phyloP scores from a whole-genome alignment of 2,329 filamentous ascomycete genomes.

The Tolypocladium cylindrosporum region DNA sequence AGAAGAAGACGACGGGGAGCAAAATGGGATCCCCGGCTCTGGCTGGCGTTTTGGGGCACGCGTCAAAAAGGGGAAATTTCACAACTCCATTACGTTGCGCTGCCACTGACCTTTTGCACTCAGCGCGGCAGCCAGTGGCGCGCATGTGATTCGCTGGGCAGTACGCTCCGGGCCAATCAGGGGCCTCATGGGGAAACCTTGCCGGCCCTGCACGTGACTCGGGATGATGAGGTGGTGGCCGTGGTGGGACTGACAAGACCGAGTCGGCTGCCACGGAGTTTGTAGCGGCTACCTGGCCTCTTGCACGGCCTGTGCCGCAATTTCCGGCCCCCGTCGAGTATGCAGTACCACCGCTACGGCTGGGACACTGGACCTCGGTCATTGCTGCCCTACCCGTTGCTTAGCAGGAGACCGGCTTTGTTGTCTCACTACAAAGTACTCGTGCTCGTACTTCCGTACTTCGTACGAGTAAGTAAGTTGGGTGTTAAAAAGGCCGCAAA shows the following conservation, averaged over 20 bases:
- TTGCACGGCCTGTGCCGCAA: not conserved
- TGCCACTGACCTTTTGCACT: slow-evolving; percentile 7
- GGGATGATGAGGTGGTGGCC: not conserved
- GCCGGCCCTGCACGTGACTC: slow-evolving; percentile 2
- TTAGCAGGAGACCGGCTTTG: too few species aligned
- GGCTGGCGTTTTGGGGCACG: slow-evolving; percentile 6
- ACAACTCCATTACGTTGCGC: not conserved
- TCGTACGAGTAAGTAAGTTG: too few species aligned
- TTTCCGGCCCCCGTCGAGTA: not conserved
- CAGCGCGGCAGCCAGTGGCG: not conserved
- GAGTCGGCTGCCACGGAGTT: not conserved
- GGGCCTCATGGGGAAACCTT: not conserved
- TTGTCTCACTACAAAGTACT: too few species aligned
- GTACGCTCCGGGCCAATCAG: slow-evolving; percentile 11
- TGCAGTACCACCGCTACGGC: not conserved
- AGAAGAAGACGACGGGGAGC: slow-evolving; percentile 5
- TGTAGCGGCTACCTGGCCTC: not conserved
- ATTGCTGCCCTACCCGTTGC: not conserved
- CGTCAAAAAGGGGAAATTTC: slow-evolving; percentile 28
- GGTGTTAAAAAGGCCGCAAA: too few species aligned
- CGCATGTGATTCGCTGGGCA: slow-evolving; percentile 23
- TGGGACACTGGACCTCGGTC: not conserved
- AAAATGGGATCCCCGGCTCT: not conserved
- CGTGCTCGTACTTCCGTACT: too few species aligned
- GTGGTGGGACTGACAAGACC: not conserved